These are phyloP conservation scores for Thalassiosira hispida DNA, from an alignment of 352 stramenopile species.

Conservation along the genomic window DNA sequence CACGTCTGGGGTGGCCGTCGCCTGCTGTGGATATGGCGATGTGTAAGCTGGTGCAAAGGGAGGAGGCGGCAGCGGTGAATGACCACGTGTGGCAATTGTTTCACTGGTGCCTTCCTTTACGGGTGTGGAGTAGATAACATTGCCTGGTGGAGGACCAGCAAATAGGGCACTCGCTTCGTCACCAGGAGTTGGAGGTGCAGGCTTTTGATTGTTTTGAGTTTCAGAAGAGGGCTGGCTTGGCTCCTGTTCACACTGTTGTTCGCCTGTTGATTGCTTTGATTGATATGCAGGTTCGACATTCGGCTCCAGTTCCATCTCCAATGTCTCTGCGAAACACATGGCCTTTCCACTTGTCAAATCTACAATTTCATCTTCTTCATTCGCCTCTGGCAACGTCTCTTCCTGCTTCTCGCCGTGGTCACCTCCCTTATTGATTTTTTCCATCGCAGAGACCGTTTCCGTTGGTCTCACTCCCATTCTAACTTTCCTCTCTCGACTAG, in stretches of 20 bases:
- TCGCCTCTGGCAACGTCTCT: neutral
- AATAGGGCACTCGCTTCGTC: constrained; percentile 35
- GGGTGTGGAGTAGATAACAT: constrained; percentile 8
- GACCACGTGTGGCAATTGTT: neutral
- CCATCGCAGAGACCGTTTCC: constrained; percentile 23
- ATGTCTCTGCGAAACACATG: constrained; percentile 54
- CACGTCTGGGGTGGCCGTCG: too few species aligned
- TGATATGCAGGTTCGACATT: neutral
- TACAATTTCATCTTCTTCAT: constrained; percentile 27
- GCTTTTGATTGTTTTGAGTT: neutral
- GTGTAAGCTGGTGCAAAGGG: too few species aligned
- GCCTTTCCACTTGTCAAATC: constrained; percentile 36
- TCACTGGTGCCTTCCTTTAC: neutral
- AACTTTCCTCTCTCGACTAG: constrained; percentile 75
- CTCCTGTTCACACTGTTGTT: constrained; percentile 16
- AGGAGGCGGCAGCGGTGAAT: constrained; percentile 17
- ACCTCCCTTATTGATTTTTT: constrained; percentile 2
- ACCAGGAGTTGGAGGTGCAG: neutral
- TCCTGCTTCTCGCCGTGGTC: neutral
- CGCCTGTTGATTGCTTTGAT: constrained; percentile 6
- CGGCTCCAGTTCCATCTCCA: constrained; percentile 57
- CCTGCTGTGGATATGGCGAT: too few species aligned
- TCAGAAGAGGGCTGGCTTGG: neutral
- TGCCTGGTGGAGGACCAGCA: constrained; percentile 27
- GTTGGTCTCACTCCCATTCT: constrained; percentile 41